phyloP scores from a whole-genome alignment of 257 asterid genomes.

The Hygrophila difformis region DNA sequence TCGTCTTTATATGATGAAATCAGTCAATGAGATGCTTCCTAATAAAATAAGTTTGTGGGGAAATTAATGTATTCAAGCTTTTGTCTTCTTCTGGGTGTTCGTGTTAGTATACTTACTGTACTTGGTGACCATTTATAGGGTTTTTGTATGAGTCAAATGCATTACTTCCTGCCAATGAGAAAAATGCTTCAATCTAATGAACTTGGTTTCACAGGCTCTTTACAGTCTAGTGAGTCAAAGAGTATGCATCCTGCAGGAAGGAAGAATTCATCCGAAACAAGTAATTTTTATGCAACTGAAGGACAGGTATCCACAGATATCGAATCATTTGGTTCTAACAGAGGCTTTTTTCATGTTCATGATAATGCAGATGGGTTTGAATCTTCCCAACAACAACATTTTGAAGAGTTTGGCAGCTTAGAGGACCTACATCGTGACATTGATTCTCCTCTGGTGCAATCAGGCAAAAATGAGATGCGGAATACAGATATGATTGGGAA shows the following conservation, averaged over 20 bases:
- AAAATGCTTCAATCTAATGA: slow-evolving; percentile 2
- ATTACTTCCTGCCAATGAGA: no score
- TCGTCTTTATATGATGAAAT: background rate
- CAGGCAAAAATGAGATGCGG: no score
- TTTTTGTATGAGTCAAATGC: no score
- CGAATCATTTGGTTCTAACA: background rate
- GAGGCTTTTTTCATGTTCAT: background rate
- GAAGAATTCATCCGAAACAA: no score
- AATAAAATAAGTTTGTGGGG: background rate
- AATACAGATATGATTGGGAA: background rate
- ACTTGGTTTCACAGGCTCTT: slow-evolving; percentile 1
- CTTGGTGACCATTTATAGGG: no score
- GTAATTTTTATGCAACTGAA: background rate
- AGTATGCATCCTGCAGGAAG: slow-evolving; percentile 7
- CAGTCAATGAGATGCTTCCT: no score
- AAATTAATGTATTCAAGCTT: background rate
- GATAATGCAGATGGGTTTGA: background rate
- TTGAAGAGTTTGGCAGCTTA: background rate
- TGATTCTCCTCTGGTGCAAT: slow-evolving; percentile 9
- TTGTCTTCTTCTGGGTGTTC: background rate
- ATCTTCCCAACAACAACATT: slow-evolving; percentile 3
- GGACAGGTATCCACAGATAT: background rate
- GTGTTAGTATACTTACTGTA: background rate
- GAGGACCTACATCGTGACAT: slow-evolving; percentile 9
- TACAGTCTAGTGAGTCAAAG: background rate